A percentile compares a stretch with the other conserved stretches of the same genome.
phyloP scores from a whole-genome alignment of 306 rosid genomes.

The Quercus mongolica region DNA sequence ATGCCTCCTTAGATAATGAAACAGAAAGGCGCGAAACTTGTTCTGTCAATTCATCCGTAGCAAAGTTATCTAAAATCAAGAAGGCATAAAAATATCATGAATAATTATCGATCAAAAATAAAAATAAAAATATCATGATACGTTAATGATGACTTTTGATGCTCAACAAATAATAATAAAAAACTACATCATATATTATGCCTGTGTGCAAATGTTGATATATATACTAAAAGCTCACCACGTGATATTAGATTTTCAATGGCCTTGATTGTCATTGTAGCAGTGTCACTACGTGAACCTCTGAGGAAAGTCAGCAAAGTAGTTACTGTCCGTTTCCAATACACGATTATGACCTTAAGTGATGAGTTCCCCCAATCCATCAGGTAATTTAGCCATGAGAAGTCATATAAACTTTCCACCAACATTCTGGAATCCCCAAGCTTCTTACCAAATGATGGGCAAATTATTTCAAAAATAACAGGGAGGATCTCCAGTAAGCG shows the following conservation, averaged over 20 bases:
- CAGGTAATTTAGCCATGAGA: slow-evolving; percentile 76
- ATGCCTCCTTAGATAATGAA: slow-evolving; percentile 55
- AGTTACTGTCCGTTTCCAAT: slow-evolving; percentile 72
- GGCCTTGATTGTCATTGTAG: slow-evolving; percentile 37
- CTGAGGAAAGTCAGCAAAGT: slow-evolving; percentile 63
- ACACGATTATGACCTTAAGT: slow-evolving; percentile 75
- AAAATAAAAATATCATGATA: slow-evolving; percentile 21
- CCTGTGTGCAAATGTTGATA: neutral
- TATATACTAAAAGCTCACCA: slow-evolving; percentile 47
- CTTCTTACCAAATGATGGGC: slow-evolving; percentile 26
- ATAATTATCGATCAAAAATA: neutral
- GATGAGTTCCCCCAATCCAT: slow-evolving; percentile 94
- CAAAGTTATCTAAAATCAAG: slow-evolving; percentile 51
- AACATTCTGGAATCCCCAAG: slow-evolving; percentile 33
- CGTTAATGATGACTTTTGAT: slow-evolving; percentile 16
- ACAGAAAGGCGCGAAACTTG: slow-evolving; percentile 64
- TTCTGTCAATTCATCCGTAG: slow-evolving; percentile 62
- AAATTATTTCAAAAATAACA: slow-evolving; percentile 51
- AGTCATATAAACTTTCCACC: slow-evolving; percentile 35
- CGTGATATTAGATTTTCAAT: slow-evolving; percentile 65
- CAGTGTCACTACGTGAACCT: slow-evolving; percentile 44
- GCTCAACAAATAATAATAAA: neutral
- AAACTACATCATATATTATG: neutral
- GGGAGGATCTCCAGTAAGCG: slow-evolving; percentile 93
- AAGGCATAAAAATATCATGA: slow-evolving; percentile 24